Evolutionary conservation across 176 grass and related monocot species (phyloP), one percentile per base, ranked within the genome.

Genomic region (Aegilops tauschii): DNA sequence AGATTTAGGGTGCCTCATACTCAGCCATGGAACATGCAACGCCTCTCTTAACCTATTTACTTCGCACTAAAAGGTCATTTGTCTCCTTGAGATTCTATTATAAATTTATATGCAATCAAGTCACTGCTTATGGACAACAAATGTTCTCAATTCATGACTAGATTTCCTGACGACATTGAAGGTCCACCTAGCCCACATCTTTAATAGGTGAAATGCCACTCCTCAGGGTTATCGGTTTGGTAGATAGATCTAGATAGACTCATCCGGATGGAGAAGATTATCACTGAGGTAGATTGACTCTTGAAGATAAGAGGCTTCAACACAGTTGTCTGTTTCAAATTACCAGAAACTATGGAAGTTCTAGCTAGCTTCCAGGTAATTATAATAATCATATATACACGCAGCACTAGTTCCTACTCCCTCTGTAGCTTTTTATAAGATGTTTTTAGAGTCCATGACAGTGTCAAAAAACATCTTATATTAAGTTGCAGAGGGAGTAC

Each of bases 101-200:
- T 59, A 59, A 59, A 59, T 59, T 21, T 20, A 59, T 59, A 59
- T 58, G 54, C 18, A 58, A 58, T 58, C 54, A 58, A 58, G 8
- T 59, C 56, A 59, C 56, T 21, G 18, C 56, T 21, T 59, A 59
- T 21, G 18, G 17, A 12, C 17, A 5, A 44, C 29, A 40, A 30
- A 73, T 61, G 4, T 69, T 89, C 78, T 69, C 28, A 69, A 76
- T 89, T 29, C 81, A 72, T 39, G 66, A 39, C 47, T 37, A 71
- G 20, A 72, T 83, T 83, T 58, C 35, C 31, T 82, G 8, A 17
- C 8, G 1, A 71, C 39, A 35, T 25, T 80, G 27, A 31, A 69
- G 39, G 14, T 77, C 73, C 73, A 62, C 65, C 21, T 74, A 56
- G 27, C 39, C 64, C 69, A 8, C 10, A 86, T 36, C n/a, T 30